These are phyloP conservation scores for Fusarium fracticaudum DNA, from an alignment of 2,329 filamentous ascomycete species.

Conservation along the genomic window DNA sequence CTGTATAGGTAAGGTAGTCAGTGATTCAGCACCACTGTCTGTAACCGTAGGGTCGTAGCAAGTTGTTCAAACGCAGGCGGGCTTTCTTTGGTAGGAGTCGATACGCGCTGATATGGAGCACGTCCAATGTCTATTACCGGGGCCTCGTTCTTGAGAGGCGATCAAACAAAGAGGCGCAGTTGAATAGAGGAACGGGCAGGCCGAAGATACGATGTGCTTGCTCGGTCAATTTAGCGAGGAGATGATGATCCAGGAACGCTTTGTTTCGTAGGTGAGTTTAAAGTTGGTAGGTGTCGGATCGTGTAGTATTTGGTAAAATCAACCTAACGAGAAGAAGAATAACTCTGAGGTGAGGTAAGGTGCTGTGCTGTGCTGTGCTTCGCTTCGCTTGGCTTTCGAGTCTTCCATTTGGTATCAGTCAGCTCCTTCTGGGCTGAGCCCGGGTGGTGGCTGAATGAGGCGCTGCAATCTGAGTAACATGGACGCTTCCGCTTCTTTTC, in stretches of 20 bases:
- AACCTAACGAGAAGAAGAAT: background rate
- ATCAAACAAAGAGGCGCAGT: slow-evolving; percentile 27
- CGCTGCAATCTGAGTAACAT: slow-evolving; percentile 18
- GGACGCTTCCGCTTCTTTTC: background rate
- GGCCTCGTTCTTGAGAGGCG: slow-evolving; percentile 1
- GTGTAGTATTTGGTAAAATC: background rate
- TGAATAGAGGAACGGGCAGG: background rate
- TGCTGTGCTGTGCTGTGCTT: background rate
- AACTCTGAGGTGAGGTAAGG: background rate
- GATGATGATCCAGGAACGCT: background rate
- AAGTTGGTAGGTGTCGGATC: background rate
- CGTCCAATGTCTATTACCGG: slow-evolving; percentile 4
- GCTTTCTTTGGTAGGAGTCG: slow-evolving; percentile 12
- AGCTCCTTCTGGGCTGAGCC: slow-evolving; percentile 19
- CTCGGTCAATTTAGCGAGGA: background rate
- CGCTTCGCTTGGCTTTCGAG: background rate
- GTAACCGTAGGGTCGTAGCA: background rate
- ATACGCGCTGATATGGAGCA: slow-evolving; percentile 14
- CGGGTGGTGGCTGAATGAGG: slow-evolving; percentile 35
- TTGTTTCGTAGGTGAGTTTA: background rate
- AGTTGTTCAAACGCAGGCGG: slow-evolving; percentile 3
- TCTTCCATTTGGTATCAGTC: background rate
- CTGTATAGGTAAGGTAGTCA: background rate
- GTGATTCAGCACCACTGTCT: background rate
- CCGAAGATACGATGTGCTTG: background rate